These are phyloP conservation scores for Xylona heveae DNA, from an alignment of 495 filamentous ascomycete genomes.

Conservation along the genomic window DNA sequence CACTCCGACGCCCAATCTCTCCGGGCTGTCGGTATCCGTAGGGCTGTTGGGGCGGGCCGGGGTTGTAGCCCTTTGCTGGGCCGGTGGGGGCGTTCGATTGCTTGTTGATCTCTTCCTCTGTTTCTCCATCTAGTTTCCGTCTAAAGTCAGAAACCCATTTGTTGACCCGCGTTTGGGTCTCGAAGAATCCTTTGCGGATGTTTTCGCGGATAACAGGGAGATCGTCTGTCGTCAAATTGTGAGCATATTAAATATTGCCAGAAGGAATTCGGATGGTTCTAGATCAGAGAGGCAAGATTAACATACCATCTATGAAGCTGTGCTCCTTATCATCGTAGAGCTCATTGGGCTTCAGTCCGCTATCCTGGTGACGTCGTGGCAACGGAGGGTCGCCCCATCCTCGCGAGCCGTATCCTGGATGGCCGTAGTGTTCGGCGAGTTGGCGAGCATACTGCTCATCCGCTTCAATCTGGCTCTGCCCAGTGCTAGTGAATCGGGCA, in stretches of 20 bases:
- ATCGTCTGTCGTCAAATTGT: constrained; percentile 37
- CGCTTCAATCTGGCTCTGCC: constrained; percentile 60
- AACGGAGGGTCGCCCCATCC: constrained; percentile 10
- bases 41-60: constrained; percentile 18
- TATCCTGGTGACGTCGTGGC: constrained; percentile 8
- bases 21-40: constrained; percentile 34
- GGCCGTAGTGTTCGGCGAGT: constrained; percentile 67
- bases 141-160: constrained; percentile 75
- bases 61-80: constrained; percentile 19
- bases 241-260: constrained; percentile 2
- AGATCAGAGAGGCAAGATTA: constrained; percentile 1
- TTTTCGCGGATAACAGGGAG: constrained; percentile 86
- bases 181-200: constrained; percentile 80
- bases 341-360: constrained; percentile 15
- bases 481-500: constrained; percentile 26
- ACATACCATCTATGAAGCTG: constrained; percentile 69
- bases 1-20: constrained; percentile 41
- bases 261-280: constrained; percentile 1
- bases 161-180: constrained; percentile 87
- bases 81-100: constrained; percentile 15
- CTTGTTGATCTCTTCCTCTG: constrained; percentile 34
- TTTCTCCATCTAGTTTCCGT: constrained; percentile 78
- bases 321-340: constrained; percentile 40
- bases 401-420: constrained; percentile 26
- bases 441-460: constrained; percentile 91